Evolutionary conservation across 2,329 filamentous ascomycete species (phyloP).

Genomic region (Cytospora piceicola): DNA sequence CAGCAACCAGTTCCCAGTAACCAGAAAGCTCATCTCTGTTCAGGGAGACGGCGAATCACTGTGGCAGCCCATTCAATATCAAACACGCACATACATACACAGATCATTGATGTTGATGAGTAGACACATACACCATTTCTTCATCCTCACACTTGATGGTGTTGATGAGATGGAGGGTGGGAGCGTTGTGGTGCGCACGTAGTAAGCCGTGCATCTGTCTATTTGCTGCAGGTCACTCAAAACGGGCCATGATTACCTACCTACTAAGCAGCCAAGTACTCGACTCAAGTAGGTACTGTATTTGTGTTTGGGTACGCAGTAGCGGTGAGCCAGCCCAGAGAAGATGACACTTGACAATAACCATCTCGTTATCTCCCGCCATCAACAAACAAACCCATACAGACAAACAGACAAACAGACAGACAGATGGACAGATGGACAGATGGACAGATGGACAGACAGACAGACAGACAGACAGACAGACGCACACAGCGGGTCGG

Average conservation of each 20-base stretch:
- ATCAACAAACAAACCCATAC: neutral
- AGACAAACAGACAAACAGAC: neutral
- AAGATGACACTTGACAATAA: neutral
- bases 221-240: conserved; percentile 25
- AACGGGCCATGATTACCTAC: conserved; percentile 5
- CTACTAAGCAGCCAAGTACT: neutral
- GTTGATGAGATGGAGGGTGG: neutral
- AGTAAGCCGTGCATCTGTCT: neutral
- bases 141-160: neutral
- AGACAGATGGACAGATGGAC: no score
- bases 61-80: no score
- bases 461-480: no score
- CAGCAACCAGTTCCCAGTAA: no score
- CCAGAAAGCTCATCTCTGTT: no score
- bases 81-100: no score
- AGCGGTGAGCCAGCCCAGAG: conserved; percentile 24
- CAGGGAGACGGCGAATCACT: no score
- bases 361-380: no score
- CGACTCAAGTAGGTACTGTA: no score
- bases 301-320: conserved; percentile 8
- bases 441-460: no score
- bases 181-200: neutral
- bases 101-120: no score
- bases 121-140: no score
- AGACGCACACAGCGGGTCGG: neutral